A percentile compares a stretch with the other conserved stretches of the same genome.
Conservation (phyloP, 2,329 filamentous ascomycete species). For the Eutypella sp. region DNA sequence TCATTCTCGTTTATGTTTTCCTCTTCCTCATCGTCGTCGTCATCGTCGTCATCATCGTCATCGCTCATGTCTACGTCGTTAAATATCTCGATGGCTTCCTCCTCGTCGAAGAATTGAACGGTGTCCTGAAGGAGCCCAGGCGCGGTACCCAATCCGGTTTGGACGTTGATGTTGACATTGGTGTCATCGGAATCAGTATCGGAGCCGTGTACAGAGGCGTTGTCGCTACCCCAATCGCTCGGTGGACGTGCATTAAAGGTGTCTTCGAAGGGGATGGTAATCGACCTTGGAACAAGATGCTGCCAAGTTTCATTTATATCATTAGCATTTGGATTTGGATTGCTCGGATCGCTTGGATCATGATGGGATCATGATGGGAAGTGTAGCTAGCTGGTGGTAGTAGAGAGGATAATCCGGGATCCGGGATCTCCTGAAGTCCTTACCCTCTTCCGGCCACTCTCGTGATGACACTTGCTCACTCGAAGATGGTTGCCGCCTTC, state of each 20-base stretch:
- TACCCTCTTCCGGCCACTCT: constrained; percentile 21
- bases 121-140: not conserved
- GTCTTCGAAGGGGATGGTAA: constrained; percentile 13
- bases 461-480: constrained; percentile 17
- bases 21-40: not conserved
- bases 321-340: too few species aligned
- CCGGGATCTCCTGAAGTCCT: constrained; percentile 2
- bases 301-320: too few species aligned
- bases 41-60: not conserved
- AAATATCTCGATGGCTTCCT: not conserved
- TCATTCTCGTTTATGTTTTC: constrained; percentile 2
- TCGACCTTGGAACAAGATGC: constrained; percentile 11
- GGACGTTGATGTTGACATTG: too few species aligned
- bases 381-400: not conserved
- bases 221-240: constrained; percentile 12
- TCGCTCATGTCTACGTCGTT: too few species aligned
- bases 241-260: not conserved
- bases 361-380: not conserved
- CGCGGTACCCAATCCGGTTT: too few species aligned
- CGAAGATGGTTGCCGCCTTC: constrained; percentile 15
- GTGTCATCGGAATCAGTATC: constrained; percentile 7
- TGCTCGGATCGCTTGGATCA: constrained; percentile 1
- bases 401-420: constrained; percentile 1
- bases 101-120: not conserved
- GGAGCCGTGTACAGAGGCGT: constrained; percentile 12